Evolutionary conservation across 768 basidiomycete genomes (phyloP).

Genomic region (Suillus weaverae): DNA sequence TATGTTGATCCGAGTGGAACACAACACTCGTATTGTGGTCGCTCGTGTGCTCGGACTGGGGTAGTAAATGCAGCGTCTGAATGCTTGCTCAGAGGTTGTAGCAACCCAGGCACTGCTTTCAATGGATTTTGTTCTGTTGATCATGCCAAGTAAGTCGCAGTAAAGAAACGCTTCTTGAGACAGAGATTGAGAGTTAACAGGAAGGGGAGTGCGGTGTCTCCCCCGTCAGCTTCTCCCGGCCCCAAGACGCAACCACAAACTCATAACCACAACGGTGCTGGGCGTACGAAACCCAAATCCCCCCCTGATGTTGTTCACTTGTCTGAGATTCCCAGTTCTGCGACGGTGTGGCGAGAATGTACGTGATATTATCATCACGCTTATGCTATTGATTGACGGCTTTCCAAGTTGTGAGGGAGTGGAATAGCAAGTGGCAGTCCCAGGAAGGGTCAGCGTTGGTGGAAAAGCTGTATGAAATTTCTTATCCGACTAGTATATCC

Average conservation of each 20-base stretch:
- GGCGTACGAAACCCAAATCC: neutral
- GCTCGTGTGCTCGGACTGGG: slow-evolving; percentile 53
- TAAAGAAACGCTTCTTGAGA: neutral
- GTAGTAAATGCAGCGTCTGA: slow-evolving; percentile 39
- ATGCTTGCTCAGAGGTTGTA: slow-evolving; percentile 54
- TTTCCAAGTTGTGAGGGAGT: slow-evolving; percentile 1
- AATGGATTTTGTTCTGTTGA: slow-evolving; percentile 58
- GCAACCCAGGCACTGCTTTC: slow-evolving; percentile 49
- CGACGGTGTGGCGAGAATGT: slow-evolving; percentile 55
- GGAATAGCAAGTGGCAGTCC: slow-evolving; percentile 3
- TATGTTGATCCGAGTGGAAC: slow-evolving; percentile 58
- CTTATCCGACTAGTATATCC: slow-evolving; percentile 26
- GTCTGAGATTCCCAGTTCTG: slow-evolving; percentile 47
- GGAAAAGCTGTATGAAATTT: slow-evolving; percentile 59
- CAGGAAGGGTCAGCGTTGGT: slow-evolving; percentile 32
- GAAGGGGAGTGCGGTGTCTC: neutral
- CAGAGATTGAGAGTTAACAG: neutral
- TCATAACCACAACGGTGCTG: neutral
- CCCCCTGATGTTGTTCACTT: slow-evolving; percentile 41
- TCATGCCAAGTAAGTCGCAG: slow-evolving; percentile 51
- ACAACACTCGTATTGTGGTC: slow-evolving; percentile 60
- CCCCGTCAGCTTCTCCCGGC: neutral
- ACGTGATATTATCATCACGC: slow-evolving; percentile 26
- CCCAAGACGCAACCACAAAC: neutral
- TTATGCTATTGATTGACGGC: slow-evolving; percentile 17